Percentiles rank a stretch among this genome's conserved stretches.
phyloP scores from a whole-genome alignment of 2,329 filamentous ascomycete species.

The Colletotrichum noveboracense region DNA sequence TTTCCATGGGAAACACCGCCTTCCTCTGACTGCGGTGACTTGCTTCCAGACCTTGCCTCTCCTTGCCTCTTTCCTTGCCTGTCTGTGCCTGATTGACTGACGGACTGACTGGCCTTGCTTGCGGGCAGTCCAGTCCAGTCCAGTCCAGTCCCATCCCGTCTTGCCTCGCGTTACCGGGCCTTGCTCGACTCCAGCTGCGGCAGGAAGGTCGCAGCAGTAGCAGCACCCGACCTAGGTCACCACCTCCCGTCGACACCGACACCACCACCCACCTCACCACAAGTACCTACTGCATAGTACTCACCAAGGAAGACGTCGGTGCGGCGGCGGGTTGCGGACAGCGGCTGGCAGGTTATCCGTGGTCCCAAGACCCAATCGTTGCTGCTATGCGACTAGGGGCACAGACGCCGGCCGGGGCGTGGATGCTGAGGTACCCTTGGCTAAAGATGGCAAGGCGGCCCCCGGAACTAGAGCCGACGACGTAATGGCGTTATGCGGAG shows the following conservation, averaged over 20 bases:
- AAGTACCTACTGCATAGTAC: background rate
- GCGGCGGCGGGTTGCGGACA: background rate
- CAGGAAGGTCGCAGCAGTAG: slow-evolving; percentile 1
- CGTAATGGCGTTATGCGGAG: slow-evolving; percentile 18
- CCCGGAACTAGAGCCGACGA: slow-evolving; percentile 13
- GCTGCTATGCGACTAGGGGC: background rate
- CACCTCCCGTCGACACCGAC: background rate
- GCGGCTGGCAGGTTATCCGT: background rate
- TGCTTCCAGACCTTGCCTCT: background rate
- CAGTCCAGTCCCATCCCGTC: background rate
- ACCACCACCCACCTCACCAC: background rate
- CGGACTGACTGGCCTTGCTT: background rate
- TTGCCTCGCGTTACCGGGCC: background rate
- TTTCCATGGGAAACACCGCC: slow-evolving; percentile 7
- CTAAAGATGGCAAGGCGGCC: background rate
- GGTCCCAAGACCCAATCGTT: background rate
- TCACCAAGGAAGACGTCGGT: background rate
- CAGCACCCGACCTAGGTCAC: background rate
- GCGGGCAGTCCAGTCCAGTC: background rate
- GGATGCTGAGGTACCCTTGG: background rate
- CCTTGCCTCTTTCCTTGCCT: background rate
- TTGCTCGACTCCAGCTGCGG: background rate
- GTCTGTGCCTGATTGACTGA: background rate
- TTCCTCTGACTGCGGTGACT: background rate
- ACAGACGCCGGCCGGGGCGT: background rate